Conservation (phyloP, 805 yeast genomes). For the Saccharomycopsis selenospora region DNA sequence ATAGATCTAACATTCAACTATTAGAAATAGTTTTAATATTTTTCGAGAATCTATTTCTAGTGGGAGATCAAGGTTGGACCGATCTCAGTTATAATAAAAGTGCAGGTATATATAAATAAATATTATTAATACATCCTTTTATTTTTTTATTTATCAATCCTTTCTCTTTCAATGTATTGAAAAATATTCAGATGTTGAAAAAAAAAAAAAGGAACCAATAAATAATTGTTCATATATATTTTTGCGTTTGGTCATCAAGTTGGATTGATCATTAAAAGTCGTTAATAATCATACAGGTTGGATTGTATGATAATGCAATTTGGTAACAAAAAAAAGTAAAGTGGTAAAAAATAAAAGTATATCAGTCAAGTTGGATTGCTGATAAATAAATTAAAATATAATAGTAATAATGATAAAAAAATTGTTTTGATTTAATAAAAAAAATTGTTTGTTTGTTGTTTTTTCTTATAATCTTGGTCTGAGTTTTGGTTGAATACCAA, state of each 20-base stretch:
- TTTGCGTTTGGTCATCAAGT: constrained; percentile 12
- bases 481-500: constrained; percentile 1
- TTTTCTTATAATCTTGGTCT: neutral
- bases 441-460: too few relatives aligned
- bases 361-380: constrained; percentile 4
- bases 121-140: too few relatives aligned
- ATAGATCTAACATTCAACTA: too few relatives aligned
- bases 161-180: too few relatives aligned
- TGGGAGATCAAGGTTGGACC: constrained; percentile 2
- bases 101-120: constrained; percentile 2
- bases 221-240: too few relatives aligned
- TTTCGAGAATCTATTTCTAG: neutral
- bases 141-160: too few relatives aligned
- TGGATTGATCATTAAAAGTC: constrained; percentile 10
- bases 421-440: too few relatives aligned
- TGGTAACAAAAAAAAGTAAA: neutral
- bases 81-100: neutral
- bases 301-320: constrained; percentile 9
- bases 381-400: too few relatives aligned
- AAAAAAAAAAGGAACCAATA: too few relatives aligned
- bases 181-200: too few relatives aligned
- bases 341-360: neutral
- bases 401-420: too few relatives aligned
- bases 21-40: too few relatives aligned
- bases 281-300: constrained; percentile 10